phyloP scores from a whole-genome alignment of 2,329 filamentous ascomycete species.

The Colletotrichum sp. region DNA sequence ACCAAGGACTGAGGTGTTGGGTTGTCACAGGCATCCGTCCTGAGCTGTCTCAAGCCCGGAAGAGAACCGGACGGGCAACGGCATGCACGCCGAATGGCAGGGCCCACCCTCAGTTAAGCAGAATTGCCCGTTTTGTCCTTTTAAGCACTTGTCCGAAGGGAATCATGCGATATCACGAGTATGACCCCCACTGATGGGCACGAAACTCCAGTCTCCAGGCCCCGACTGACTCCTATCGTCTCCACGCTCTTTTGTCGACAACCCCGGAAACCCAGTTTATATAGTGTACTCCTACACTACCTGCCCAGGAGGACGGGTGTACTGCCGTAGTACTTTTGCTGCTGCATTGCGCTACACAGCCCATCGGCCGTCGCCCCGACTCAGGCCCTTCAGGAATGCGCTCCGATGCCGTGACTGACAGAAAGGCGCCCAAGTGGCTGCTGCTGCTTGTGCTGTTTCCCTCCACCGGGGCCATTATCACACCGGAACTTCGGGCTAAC shows the following conservation, averaged over 20 bases:
- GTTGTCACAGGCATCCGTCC: background rate
- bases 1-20: no score
- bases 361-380: background rate
- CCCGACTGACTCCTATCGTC: background rate
- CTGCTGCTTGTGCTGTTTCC: background rate
- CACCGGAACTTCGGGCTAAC: background rate
- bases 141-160: background rate
- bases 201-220: background rate
- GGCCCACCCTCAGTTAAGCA: background rate
- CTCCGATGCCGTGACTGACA: background rate
- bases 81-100: background rate
- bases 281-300: background rate
- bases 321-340: background rate
- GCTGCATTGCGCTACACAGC: background rate
- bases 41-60: background rate
- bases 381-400: background rate
- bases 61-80: conserved; percentile 15
- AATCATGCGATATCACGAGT: background rate
- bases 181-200: background rate
- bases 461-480: background rate
- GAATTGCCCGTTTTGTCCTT: background rate
- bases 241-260: background rate
- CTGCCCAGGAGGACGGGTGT: background rate
- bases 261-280: background rate
- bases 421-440: background rate